Conservation (phyloP, 805 yeast species). For the Candida ovalis region DNA sequence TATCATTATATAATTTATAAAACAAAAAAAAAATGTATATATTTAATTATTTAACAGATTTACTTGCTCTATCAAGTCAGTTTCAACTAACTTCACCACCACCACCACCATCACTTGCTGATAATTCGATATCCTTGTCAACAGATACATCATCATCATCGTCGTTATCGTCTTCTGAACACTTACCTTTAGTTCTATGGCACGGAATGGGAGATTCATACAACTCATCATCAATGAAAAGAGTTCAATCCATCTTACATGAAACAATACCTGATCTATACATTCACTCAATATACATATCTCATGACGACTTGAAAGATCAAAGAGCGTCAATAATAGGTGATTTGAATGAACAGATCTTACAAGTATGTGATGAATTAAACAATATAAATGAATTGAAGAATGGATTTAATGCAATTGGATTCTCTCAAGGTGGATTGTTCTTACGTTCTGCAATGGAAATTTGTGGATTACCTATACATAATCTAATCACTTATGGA, state of each 20-base stretch:
- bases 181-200: conserved; percentile 59
- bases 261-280: conserved; percentile 45
- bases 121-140: too few relatives aligned
- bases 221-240: conserved; percentile 53
- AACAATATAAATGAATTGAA: conserved; percentile 39
- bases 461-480: conserved; percentile 46
- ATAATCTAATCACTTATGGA: conserved; percentile 67
- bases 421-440: conserved; percentile 84
- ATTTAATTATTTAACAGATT: not conserved
- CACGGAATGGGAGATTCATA: conserved; percentile 82
- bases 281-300: conserved; percentile 52
- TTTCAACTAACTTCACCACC: not conserved
- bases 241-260: conserved; percentile 40
- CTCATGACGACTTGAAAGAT: conserved; percentile 48
- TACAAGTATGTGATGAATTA: conserved; percentile 54
- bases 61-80: conserved; percentile 6
- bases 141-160: not conserved
- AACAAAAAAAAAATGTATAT: not conserved
- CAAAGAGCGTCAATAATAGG: conserved; percentile 56
- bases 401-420: conserved; percentile 67
- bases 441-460: conserved; percentile 66
- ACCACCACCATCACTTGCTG: not conserved
- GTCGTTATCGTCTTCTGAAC: not conserved
- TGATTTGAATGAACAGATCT: conserved; percentile 51
- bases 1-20: not conserved